Conservation (phyloP, 345 rosid genomes). For the Orychophragmus violaceus region DNA sequence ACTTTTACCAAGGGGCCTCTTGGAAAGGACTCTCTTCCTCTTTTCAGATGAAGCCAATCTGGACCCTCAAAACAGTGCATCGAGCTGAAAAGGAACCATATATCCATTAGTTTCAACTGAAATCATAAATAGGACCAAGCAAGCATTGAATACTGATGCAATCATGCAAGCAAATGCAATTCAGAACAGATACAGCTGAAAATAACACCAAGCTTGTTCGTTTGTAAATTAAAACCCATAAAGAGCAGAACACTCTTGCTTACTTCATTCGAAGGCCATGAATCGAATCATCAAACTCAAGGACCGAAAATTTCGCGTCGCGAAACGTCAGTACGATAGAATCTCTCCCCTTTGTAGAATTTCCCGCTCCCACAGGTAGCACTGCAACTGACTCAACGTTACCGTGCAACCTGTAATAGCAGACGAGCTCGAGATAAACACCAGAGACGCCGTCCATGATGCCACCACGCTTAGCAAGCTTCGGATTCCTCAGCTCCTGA, state of each 20-base stretch:
- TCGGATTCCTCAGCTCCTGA: slow-evolving; percentile 38
- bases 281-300: slow-evolving; percentile 90
- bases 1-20: slow-evolving; percentile 76
- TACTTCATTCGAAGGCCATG: slow-evolving; percentile 78
- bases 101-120: slow-evolving; percentile 5
- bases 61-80: slow-evolving; percentile 99
- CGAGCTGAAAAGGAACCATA: slow-evolving; percentile 55
- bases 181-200: too few species aligned
- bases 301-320: slow-evolving; percentile 74
- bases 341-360: slow-evolving; percentile 66
- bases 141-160: too few species aligned
- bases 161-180: too few species aligned
- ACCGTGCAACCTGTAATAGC: slow-evolving; percentile 92
- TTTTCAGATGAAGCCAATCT: slow-evolving; percentile 89
- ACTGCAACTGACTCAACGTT: slow-evolving; percentile 83
- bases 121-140: neutral
- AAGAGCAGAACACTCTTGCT: too few species aligned
- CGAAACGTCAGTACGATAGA: slow-evolving; percentile 68
- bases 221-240: too few species aligned
- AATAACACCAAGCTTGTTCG: too few species aligned
- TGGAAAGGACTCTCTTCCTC: slow-evolving; percentile 91
- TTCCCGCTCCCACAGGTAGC: slow-evolving; percentile 55
- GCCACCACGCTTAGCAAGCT: slow-evolving; percentile 62
- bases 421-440: slow-evolving; percentile 83
- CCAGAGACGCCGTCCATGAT: slow-evolving; percentile 72